Evolutionary conservation across 2,329 filamentous ascomycete genomes (phyloP).

Genomic region (Talaromyces rugulosus): DNA sequence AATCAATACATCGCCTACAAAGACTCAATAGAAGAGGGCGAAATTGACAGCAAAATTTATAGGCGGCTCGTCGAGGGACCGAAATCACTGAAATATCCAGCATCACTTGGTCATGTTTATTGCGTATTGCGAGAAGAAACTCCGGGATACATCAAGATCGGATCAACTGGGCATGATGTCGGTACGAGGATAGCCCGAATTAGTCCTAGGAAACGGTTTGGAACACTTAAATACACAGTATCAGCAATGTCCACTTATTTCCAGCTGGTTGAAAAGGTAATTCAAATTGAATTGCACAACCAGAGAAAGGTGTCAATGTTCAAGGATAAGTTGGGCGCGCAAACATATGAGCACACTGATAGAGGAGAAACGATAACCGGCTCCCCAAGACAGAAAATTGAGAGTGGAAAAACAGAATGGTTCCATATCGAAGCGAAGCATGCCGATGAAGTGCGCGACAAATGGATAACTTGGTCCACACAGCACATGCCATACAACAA

Average conservation of each 20-base stretch:
- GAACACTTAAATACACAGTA: neutral
- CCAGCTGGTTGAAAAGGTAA: neutral
- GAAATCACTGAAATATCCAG: neutral
- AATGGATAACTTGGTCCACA: neutral
- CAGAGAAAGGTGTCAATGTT: neutral
- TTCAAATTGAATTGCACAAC: neutral
- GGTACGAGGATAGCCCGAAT: neutral
- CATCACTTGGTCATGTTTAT: neutral
- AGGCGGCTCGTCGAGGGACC: neutral
- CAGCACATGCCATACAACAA: neutral
- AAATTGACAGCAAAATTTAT: neutral
- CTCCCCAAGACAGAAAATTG: neutral
- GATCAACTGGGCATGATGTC: neutral
- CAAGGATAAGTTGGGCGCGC: neutral
- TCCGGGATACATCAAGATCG: neutral
- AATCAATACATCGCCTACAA: neutral
- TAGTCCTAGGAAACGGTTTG: neutral
- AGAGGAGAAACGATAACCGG: neutral
- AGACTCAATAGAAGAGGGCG: neutral
- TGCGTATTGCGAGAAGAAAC: neutral
- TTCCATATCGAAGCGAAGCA: neutral
- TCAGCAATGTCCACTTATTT: neutral
- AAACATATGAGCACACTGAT: neutral
- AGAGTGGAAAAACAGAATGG: neutral
- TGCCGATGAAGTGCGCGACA: neutral